Evolutionary conservation across 2,329 filamentous ascomycete species (phyloP), one percentile per base, ranked within the genome.

Genomic region (Metarhizium sp.): DNA sequence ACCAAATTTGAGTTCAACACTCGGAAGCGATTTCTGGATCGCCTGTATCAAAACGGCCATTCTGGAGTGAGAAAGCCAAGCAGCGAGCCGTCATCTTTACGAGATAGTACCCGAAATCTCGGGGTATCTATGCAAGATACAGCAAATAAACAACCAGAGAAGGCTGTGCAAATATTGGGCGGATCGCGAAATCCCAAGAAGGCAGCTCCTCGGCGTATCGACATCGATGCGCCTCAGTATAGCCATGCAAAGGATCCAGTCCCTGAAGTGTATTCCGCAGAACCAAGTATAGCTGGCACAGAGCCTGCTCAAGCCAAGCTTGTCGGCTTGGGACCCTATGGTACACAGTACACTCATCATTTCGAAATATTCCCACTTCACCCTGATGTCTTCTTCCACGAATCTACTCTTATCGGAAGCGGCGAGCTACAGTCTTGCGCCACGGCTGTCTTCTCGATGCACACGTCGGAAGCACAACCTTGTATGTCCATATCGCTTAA

Each of bases 341-440:
- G 83, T 1, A 81, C 79, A 1, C 73, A 76, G 29, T 86, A 86
- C 63, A 79, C 81, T 0, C 75, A 79, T 38, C 77, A 86, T 62
- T 87, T 87, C 58, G 81, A 85, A 49, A 67, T 81, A 4, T 83
- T 84, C 53, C 82, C 82, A 18, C 68, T 86, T 34, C 76, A 79
- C 43, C 62, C 67, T 6, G 77, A 77, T 3, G 74, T 79, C 0
- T 85, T 77, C 65, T 86, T 86, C 53, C 82, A 85, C 54, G 74
- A 78, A 58, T 78, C 73, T 53, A 86, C 82, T 0, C 64, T 85
- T 32, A 68, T 86, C 48, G 84, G 83, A 7, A 75, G 73, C 59
- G 81, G 82, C 2, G 66, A 52, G 4, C 18, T 58, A 18, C 51
- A 53, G 18, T 69, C 70, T 32, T 72, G 73, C 3, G 61, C 71